phyloP scores from a whole-genome alignment of 768 basidiomycete species.

The Pleurotus tuoliensis region DNA sequence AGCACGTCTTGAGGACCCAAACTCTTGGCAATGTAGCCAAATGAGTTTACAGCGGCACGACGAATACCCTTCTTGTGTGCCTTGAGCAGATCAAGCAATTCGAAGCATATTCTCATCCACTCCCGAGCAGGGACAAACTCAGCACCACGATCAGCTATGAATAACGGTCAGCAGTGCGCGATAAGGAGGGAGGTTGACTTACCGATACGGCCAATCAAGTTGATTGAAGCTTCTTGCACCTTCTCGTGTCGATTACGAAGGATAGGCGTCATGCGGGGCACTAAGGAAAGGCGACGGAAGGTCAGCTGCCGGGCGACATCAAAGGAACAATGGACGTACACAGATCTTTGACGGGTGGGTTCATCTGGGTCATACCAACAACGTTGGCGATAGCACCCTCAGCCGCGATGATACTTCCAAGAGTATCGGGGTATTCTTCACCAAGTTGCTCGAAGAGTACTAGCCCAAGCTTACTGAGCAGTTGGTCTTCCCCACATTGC shows the following conservation, averaged over 20 bases:
- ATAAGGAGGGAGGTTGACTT: slow-evolving; percentile 25
- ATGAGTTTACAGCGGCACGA: slow-evolving; percentile 98
- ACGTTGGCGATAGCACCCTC: slow-evolving; percentile 99
- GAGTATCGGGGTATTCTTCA: slow-evolving; percentile 98
- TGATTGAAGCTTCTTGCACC: slow-evolving; percentile 99
- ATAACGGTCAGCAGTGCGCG: slow-evolving; percentile 14
- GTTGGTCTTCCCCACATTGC: slow-evolving; percentile 94
- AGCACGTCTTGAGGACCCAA: slow-evolving; percentile 98
- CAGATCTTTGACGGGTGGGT: slow-evolving; percentile 98
- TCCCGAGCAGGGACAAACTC: slow-evolving; percentile 98
- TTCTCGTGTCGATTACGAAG: slow-evolving; percentile 98
- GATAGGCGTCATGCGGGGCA: slow-evolving; percentile 99
- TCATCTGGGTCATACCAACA: slow-evolving; percentile 99
- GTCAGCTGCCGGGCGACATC: neutral
- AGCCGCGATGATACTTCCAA: slow-evolving; percentile 98
- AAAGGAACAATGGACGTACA: slow-evolving; percentile 50
- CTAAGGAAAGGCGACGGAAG: slow-evolving; percentile 34
- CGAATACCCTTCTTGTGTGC: slow-evolving; percentile 99
- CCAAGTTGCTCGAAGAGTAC: slow-evolving; percentile 98
- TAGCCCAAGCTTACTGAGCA: slow-evolving; percentile 92
- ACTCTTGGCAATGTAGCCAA: slow-evolving; percentile 99
- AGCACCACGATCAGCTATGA: slow-evolving; percentile 89
- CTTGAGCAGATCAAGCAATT: slow-evolving; percentile 92
- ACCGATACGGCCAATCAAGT: slow-evolving; percentile 95
- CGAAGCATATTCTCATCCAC: slow-evolving; percentile 99